A percentile compares a stretch with the other conserved stretches of the same genome.
Conservation (phyloP, 352 stramenopile species). For the Phytophthora crassamura region DNA sequence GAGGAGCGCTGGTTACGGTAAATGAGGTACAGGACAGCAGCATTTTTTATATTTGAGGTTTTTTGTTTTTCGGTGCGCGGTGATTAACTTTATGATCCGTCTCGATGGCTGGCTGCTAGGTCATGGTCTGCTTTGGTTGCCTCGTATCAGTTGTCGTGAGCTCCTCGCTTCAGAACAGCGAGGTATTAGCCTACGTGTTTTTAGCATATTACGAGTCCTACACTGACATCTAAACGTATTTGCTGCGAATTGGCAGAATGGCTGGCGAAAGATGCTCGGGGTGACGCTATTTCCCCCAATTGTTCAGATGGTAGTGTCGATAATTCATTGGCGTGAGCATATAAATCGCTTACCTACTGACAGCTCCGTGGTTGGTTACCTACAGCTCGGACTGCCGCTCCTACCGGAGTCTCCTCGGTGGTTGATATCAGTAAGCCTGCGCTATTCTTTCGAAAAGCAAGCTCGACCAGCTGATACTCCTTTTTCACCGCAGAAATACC, state of each 20-base stretch:
- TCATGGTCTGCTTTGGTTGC: constrained; percentile 79
- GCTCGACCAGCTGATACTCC: background rate
- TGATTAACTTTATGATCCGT: too few relatives aligned
- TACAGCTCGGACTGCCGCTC: constrained; percentile 69
- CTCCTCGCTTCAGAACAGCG: constrained; percentile 40
- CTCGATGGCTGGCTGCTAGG: constrained; percentile 24
- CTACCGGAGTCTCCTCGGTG: constrained; percentile 74
- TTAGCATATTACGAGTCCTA: background rate
- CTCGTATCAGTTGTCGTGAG: constrained; percentile 70
- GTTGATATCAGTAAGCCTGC: constrained; percentile 54
- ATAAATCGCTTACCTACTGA: background rate
- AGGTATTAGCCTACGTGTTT: constrained; percentile 18
- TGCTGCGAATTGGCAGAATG: constrained; percentile 32
- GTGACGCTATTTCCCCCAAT: constrained; percentile 70
- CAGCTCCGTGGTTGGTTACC: background rate
- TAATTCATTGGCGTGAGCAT: background rate
- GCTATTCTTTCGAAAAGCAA: background rate
- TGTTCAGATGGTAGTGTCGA: constrained; percentile 55
- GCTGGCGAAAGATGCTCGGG: constrained; percentile 70
- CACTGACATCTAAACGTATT: background rate
- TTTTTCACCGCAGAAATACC: constrained; percentile 48
- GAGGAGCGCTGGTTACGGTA: constrained; percentile 63
- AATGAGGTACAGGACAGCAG: constrained; percentile 50
- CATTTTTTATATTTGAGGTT: background rate
- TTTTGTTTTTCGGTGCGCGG: too few relatives aligned